Percentiles rank a stretch among this genome's conserved stretches.
Evolutionary conservation across 176 grass and related monocot genomes (phyloP).

Genomic region (Musa troglodytarum): DNA sequence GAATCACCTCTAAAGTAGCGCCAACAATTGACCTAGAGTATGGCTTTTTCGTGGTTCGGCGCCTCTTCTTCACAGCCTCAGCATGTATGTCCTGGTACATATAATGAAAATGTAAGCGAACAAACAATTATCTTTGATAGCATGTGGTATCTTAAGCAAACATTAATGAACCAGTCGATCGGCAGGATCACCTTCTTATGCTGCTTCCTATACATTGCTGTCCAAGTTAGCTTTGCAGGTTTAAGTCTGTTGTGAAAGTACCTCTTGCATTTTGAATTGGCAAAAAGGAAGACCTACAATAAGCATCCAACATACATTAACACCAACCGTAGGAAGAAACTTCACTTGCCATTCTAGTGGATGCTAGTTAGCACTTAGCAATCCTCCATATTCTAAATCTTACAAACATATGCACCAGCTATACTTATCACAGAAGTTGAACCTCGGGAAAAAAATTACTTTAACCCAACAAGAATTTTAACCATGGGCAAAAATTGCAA

Average conservation of each 20-base stretch:
- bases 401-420: no score
- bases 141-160: not conserved
- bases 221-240: conserved; percentile 8
- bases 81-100: conserved; percentile 4
- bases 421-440: no score
- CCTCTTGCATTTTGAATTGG: conserved; percentile 11
- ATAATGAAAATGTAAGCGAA: not conserved
- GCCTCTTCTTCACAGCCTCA: conserved; percentile 11
- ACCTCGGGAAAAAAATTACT: no score
- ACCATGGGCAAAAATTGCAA: not conserved
- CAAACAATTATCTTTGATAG: not conserved
- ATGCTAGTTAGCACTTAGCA: no score
- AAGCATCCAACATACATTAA: not conserved
- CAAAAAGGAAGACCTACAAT: not conserved
- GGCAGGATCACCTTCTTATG: conserved; percentile 10
- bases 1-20: conserved; percentile 10
- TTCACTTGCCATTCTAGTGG: not conserved
- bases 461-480: not conserved
- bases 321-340: not conserved
- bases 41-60: not conserved
- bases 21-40: conserved; percentile 15
- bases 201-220: conserved; percentile 9
- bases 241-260: conserved; percentile 11
- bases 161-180: not conserved
- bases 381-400: no score